Conservation (phyloP, 2,329 filamentous ascomycete species). For the Xylaria sp. region DNA sequence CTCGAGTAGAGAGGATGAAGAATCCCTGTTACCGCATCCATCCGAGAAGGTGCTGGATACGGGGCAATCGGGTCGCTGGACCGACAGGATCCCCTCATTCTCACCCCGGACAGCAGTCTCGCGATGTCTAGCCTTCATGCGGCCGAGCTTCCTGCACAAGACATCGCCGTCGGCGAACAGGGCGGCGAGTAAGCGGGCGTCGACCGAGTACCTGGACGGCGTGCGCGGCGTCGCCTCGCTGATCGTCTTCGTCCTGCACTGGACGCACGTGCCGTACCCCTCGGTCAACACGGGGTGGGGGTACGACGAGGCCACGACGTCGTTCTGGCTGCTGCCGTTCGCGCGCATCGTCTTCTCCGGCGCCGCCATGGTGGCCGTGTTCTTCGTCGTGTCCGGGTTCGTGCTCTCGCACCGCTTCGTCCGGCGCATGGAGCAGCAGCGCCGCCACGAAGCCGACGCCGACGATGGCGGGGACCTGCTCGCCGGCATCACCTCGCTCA, state of each 20-base stretch:
- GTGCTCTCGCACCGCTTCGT: constrained; percentile 45
- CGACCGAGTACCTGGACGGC: constrained; percentile 45
- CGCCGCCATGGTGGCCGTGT: constrained; percentile 45
- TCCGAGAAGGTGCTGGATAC: constrained; percentile 10
- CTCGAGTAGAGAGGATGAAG: constrained; percentile 28
- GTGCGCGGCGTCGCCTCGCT: constrained; percentile 45
- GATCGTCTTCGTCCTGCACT: constrained; percentile 45
- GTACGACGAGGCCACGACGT: constrained; percentile 37
- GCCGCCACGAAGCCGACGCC: too few species aligned
- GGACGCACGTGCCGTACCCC: constrained; percentile 36
- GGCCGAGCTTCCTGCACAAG: constrained; percentile 34
- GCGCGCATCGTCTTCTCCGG: constrained; percentile 43
- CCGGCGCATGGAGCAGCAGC: constrained; percentile 35
- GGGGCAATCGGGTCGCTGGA: constrained; percentile 9
- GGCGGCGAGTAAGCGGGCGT: constrained; percentile 28
- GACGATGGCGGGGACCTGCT: constrained; percentile 36
- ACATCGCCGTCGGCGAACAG: constrained; percentile 14
- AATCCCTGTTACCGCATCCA: constrained; percentile 28
- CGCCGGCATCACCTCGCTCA: constrained; percentile 40
- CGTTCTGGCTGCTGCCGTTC: constrained; percentile 42
- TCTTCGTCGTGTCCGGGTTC: constrained; percentile 47
- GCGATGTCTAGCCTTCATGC: constrained; percentile 27
- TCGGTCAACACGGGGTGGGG: constrained; percentile 38
- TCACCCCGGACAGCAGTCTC: constrained; percentile 20
- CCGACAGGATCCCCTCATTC: constrained; percentile 9